Percentiles rank a stretch among this genome's conserved stretches.
Conservation (phyloP, 2,329 filamentous ascomycete genomes). For the Fusarium brevicatenulatum region DNA sequence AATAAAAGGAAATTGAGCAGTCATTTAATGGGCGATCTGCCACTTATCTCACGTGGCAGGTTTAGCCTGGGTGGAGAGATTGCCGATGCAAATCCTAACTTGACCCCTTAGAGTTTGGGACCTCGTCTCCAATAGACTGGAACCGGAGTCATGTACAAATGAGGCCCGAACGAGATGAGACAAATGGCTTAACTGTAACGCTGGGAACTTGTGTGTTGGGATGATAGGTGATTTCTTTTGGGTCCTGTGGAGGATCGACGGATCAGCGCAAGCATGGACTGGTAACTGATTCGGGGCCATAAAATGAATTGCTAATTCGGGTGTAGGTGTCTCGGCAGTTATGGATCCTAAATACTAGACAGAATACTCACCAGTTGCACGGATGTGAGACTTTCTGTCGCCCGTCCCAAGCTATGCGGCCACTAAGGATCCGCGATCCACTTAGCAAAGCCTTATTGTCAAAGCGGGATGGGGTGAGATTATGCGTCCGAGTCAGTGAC, state of each 20-base stretch:
- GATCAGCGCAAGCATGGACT: not conserved
- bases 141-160: not conserved
- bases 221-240: not conserved
- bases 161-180: not conserved
- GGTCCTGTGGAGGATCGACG: not conserved
- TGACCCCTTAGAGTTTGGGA: not conserved
- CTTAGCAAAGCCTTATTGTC: not conserved
- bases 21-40: not conserved
- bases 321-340: not conserved
- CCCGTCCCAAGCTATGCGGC: not conserved
- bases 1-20: not conserved
- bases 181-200: rapidly evolving
- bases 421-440: not conserved
- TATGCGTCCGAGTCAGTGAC: not conserved
- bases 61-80: not conserved
- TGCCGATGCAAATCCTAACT: not conserved
- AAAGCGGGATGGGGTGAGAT: not conserved
- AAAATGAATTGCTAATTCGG: not conserved
- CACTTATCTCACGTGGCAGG: not conserved
- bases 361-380: not conserved
- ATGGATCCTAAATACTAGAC: not conserved
- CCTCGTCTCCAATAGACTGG: not conserved
- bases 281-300: not conserved
- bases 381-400: not conserved
- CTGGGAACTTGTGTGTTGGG: rapidly evolving